Percentiles rank a stretch among this genome's conserved stretches.
phyloP scores from a whole-genome alignment of 352 stramenopile genomes.

The Globisporangium yorkense region DNA sequence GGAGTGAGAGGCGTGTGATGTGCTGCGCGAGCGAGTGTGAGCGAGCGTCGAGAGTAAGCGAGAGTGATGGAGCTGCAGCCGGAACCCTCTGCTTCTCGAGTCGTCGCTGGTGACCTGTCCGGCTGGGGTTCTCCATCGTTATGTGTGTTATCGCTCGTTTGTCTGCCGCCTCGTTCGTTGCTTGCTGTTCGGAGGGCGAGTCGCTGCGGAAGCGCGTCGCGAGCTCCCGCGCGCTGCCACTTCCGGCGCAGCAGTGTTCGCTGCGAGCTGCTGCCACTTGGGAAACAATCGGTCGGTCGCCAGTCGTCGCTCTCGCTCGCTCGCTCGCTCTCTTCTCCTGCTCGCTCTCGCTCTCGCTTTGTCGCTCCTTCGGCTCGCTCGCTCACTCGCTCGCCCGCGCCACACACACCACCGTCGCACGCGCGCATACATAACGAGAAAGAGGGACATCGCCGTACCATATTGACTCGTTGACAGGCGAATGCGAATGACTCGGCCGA shows the following conservation, averaged over 20 bases:
- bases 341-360: too few species aligned
- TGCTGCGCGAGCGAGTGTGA: neutral
- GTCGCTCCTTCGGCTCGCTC: neutral
- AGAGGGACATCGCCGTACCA: constrained; percentile 45
- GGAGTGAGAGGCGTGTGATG: neutral
- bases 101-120: neutral
- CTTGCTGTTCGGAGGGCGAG: neutral
- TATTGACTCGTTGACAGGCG: constrained; percentile 88
- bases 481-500: constrained; percentile 68
- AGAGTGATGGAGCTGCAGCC: neutral
- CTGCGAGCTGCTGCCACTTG: too few species aligned
- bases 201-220: neutral
- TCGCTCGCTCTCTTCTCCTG: neutral
- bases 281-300: neutral
- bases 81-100: neutral
- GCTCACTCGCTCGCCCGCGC: neutral
- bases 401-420: neutral
- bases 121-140: too few species aligned
- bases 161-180: neutral
- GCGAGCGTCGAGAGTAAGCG: too few species aligned
- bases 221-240: neutral
- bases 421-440: neutral
- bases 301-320: neutral
- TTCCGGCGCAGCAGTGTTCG: too few species aligned
- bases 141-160: too few species aligned